Evolutionary conservation across 352 stramenopile genomes (phyloP).

Genomic region (Albugo laibachii): DNA sequence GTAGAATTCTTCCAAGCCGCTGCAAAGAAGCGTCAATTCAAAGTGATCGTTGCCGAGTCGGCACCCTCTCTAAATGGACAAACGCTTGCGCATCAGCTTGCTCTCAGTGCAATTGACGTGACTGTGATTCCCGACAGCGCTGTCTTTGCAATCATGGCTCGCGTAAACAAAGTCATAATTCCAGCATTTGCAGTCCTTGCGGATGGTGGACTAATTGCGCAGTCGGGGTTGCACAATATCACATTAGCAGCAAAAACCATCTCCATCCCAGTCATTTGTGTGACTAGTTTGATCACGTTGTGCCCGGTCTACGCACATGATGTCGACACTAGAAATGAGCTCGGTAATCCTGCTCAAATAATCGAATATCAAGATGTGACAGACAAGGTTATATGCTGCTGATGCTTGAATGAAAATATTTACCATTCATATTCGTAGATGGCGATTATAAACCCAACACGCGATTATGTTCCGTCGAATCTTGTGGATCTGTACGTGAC

Average conservation of each 20-base stretch:
- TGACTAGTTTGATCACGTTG: constrained; percentile 95
- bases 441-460: constrained; percentile 92
- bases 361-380: constrained; percentile 82
- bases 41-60: constrained; percentile 89
- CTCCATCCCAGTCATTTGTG: constrained; percentile 91
- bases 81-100: constrained; percentile 71
- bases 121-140: constrained; percentile 94
- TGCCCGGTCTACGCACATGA: constrained; percentile 97
- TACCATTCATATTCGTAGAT: constrained; percentile 21
- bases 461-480: constrained; percentile 95
- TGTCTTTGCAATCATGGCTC: constrained; percentile 95
- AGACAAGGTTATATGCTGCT: constrained; percentile 30
- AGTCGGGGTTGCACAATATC: constrained; percentile 90
- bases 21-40: constrained; percentile 86
- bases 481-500: constrained; percentile 96
- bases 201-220: constrained; percentile 92
- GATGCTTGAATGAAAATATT: neutral
- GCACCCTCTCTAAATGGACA: constrained; percentile 86
- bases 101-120: constrained; percentile 81
- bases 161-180: constrained; percentile 96
- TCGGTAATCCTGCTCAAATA: constrained; percentile 72
- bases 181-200: constrained; percentile 90
- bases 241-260: constrained; percentile 91
- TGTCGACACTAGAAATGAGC: constrained; percentile 88
- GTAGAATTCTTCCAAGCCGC: constrained; percentile 81